phyloP scores from a whole-genome alignment of 1,139 yeast genomes.

The Debaryomyces sp. region DNA sequence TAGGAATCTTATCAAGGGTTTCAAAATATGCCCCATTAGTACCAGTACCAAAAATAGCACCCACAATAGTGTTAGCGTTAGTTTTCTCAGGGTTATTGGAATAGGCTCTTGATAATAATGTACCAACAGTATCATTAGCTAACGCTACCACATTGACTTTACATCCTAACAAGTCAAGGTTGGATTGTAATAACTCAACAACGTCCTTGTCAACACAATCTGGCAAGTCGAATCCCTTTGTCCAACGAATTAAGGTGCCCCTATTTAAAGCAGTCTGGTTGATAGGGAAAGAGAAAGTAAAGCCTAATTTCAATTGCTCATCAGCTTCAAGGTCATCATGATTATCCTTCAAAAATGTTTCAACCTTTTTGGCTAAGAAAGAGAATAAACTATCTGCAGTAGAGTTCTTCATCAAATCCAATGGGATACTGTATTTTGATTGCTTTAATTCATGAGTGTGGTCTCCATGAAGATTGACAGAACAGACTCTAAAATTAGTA shows the following conservation, averaged over 20 bases:
- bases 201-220: slow-evolving; percentile 87
- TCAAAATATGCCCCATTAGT: slow-evolving; percentile 95
- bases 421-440: slow-evolving; percentile 72
- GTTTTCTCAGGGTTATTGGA: slow-evolving; percentile 57
- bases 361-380: slow-evolving; percentile 72
- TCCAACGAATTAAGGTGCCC: slow-evolving; percentile 90
- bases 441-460: slow-evolving; percentile 75
- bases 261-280: slow-evolving; percentile 76
- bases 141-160: slow-evolving; percentile 84
- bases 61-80: slow-evolving; percentile 74
- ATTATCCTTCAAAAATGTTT: slow-evolving; percentile 61
- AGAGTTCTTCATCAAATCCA: slow-evolving; percentile 62
- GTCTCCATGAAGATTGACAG: slow-evolving; percentile 77
- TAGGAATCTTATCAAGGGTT: slow-evolving; percentile 66
- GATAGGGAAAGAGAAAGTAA: slow-evolving; percentile 92
- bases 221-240: slow-evolving; percentile 85
- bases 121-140: slow-evolving; percentile 95
- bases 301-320: slow-evolving; percentile 68
- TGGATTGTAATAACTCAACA: slow-evolving; percentile 68
- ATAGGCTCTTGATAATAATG: slow-evolving; percentile 85
- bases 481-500: slow-evolving; percentile 87
- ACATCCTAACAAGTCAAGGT: slow-evolving; percentile 57
- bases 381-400: slow-evolving; percentile 61
- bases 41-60: slow-evolving; percentile 94
- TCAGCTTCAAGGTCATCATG: slow-evolving; percentile 49